Percentiles rank a stretch among this genome's conserved stretches.
Evolutionary conservation across 179 eudicot genomes (phyloP).

Genomic region (Silene vulgaris): DNA sequence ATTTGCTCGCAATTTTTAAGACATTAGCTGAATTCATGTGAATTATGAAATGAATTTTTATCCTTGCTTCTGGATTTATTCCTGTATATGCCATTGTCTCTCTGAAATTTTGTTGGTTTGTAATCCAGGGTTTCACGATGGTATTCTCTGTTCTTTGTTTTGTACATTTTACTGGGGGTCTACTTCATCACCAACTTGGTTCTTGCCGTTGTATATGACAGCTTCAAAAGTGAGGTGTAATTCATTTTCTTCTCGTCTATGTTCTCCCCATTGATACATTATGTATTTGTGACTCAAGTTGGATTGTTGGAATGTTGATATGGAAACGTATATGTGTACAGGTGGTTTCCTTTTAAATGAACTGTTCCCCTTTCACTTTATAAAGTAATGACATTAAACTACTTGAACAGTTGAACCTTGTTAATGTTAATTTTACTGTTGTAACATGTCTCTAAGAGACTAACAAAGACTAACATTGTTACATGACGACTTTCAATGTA

Average conservation of each 20-base stretch:
- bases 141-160: constrained; percentile 76
- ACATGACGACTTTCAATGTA: too few relatives aligned
- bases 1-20: background rate
- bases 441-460: too few relatives aligned
- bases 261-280: background rate
- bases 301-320: background rate
- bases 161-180: constrained; percentile 81
- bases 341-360: background rate
- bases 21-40: background rate
- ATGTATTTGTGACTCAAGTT: background rate
- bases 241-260: background rate
- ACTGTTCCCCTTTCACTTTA: too few relatives aligned
- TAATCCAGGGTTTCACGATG: constrained; percentile 77
- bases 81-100: background rate
- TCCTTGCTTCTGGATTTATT: background rate
- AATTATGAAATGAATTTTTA: background rate
- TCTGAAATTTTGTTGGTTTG: constrained; percentile 3
- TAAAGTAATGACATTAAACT: too few relatives aligned
- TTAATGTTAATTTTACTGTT: too few relatives aligned
- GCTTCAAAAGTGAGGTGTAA: constrained; percentile 78
- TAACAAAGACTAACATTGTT: too few relatives aligned
- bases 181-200: constrained; percentile 94
- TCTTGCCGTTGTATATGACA: constrained; percentile 95
- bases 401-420: too few relatives aligned
- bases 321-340: background rate